Evolutionary conservation across 495 filamentous ascomycete species (phyloP).

Genomic region (Penicillium silybi): DNA sequence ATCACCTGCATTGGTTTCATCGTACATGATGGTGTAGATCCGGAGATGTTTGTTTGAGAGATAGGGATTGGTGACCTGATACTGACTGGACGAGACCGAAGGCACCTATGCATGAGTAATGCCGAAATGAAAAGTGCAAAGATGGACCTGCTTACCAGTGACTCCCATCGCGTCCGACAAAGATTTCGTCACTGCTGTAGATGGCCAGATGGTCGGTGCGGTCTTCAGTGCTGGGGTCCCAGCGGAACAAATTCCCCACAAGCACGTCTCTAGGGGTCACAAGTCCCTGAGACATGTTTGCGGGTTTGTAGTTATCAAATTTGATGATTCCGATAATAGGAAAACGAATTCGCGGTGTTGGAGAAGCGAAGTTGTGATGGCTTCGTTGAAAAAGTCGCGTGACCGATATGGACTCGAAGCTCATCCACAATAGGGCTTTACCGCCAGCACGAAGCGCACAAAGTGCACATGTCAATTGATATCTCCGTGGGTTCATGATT

Average conservation of each 20-base stretch:
- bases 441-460: no score
- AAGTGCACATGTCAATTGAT: neutral
- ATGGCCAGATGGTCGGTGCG: conserved; percentile 12
- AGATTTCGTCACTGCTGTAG: conserved; percentile 29
- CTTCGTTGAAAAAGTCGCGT: neutral
- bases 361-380: neutral
- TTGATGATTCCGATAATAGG: neutral
- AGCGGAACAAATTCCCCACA: conserved; percentile 27
- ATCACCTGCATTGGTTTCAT: conserved; percentile 19
- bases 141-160: conserved; percentile 17
- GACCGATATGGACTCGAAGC: neutral
- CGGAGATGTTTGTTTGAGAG: conserved; percentile 58
- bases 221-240: conserved; percentile 13
- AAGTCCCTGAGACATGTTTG: neutral
- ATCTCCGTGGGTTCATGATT: neutral
- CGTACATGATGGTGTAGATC: conserved; percentile 57
- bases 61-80: conserved; percentile 35
- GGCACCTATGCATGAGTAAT: neutral
- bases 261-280: neutral
- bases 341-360: neutral
- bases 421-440: neutral
- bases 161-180: conserved; percentile 35
- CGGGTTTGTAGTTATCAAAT: neutral
- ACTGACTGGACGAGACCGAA: conserved; percentile 26
- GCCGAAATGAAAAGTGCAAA: neutral